phyloP scores from a whole-genome alignment of 2,329 filamentous ascomycete species.

The Pyrenochaeta sp. region DNA sequence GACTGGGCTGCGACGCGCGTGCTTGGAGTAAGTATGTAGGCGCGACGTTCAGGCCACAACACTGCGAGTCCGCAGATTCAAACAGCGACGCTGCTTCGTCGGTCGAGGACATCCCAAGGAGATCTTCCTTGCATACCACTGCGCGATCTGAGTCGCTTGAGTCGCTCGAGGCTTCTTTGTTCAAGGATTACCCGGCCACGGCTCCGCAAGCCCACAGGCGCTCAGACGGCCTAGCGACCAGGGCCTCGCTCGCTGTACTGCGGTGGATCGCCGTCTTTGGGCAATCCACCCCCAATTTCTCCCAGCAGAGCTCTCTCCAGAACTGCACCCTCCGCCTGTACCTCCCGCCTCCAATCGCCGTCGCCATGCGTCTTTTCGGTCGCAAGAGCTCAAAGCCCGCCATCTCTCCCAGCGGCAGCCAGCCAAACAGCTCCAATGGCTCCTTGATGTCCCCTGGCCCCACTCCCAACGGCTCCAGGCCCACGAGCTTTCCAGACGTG shows the following conservation, averaged over 20 bases:
- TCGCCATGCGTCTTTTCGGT: constrained; percentile 62
- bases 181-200: constrained; percentile 28
- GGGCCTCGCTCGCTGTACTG: constrained; percentile 14
- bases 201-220: constrained; percentile 30
- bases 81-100: not conserved
- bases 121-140: constrained; percentile 18
- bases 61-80: not conserved
- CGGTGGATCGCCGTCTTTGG: constrained; percentile 28
- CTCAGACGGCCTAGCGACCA: constrained; percentile 23
- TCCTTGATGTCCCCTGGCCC: constrained; percentile 61
- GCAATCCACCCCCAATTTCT: constrained; percentile 12
- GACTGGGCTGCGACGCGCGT: constrained; percentile 1
- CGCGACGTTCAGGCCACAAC: not conserved
- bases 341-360: constrained; percentile 11
- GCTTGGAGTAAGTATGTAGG: not conserved
- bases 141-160: not conserved
- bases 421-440: constrained; percentile 56
- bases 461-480: constrained; percentile 51
- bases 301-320: constrained; percentile 9
- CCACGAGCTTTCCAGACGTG: constrained; percentile 71
- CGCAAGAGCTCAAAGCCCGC: constrained; percentile 57
- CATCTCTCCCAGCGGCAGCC: constrained; percentile 45
- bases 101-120: not conserved
- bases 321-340: constrained; percentile 11
- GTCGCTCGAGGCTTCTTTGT: constrained; percentile 26